Percentiles rank a stretch among this genome's conserved stretches.
Evolutionary conservation across 2,329 filamentous ascomycete genomes (phyloP).

Genomic region (Geosmithia morbida): DNA sequence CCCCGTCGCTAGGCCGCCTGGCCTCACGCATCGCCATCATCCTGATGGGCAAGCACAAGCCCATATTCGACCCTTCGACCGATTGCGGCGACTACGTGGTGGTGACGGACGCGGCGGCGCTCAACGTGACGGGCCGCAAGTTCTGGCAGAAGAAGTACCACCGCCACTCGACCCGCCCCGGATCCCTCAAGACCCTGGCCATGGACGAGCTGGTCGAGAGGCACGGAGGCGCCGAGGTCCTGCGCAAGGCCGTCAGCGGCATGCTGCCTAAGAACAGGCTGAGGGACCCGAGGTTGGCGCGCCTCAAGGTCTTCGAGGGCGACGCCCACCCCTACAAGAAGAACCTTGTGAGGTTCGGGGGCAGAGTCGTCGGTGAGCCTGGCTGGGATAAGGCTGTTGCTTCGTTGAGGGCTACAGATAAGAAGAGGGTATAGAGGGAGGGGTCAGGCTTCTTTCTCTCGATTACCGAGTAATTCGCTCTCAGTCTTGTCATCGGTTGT

Average conservation of each 20-base stretch:
- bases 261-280: conserved; percentile 97
- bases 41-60: conserved; percentile 98
- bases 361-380: conserved; percentile 35
- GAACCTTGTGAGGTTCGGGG: conserved; percentile 66
- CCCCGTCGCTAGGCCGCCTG: conserved; percentile 76
- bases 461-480: too few species aligned
- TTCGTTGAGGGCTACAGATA: conserved; percentile 33
- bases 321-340: conserved; percentile 77
- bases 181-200: conserved; percentile 71
- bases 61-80: conserved; percentile 90
- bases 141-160: conserved; percentile 92
- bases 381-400: conserved; percentile 38
- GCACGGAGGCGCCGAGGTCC: conserved; percentile 81
- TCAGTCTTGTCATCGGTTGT: too few species aligned
- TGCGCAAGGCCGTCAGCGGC: conserved; percentile 82
- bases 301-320: conserved; percentile 95
- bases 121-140: conserved; percentile 86
- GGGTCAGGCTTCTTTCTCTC: too few species aligned
- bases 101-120: conserved; percentile 72
- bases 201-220: conserved; percentile 95
- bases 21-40: conserved; percentile 75
- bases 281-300: conserved; percentile 70
- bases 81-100: conserved; percentile 99
- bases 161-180: conserved; percentile 81
- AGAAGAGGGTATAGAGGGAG: conserved; percentile 30